Percentiles rank a stretch among this genome's conserved stretches.
phyloP scores from a whole-genome alignment of 176 grass and related monocot genomes.

The Oryza meridionalis region DNA sequence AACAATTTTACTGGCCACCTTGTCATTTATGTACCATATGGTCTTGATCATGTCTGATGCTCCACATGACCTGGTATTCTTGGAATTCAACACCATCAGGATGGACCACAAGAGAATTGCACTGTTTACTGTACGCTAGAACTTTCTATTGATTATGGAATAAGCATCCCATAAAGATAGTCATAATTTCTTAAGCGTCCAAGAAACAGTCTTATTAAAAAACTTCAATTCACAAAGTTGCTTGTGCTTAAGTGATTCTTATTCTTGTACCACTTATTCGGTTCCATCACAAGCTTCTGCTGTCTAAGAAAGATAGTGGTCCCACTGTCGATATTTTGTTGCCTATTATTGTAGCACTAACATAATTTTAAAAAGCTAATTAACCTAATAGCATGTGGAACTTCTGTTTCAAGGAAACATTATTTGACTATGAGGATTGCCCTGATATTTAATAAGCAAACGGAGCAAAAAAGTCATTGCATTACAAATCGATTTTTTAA shows the following conservation, averaged over 20 bases:
- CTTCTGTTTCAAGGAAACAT: neutral
- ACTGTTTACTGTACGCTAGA: conserved; percentile 20
- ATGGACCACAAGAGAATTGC: neutral
- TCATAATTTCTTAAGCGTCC: conserved; percentile 19
- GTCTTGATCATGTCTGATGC: neutral
- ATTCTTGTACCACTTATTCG: conserved; percentile 48
- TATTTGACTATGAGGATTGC: neutral
- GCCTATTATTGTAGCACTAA: neutral
- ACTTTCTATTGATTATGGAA: neutral
- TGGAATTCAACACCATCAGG: neutral
- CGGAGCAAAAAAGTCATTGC: neutral
- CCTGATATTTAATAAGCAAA: neutral
- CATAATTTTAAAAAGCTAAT: neutral
- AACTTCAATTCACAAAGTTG: conserved; percentile 16
- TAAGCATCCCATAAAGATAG: conserved; percentile 11
- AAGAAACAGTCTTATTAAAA: conserved; percentile 18
- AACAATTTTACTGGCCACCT: conserved; percentile 6
- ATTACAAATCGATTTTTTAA: neutral
- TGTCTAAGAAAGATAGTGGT: conserved; percentile 1
- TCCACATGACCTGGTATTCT: neutral
- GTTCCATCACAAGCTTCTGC: conserved; percentile 26
- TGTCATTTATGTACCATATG: neutral
- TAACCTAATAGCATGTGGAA: neutral
- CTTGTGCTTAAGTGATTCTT: conserved; percentile 35
- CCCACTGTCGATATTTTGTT: conserved; percentile 5